Conservation (phyloP, 805 yeast genomes). For the Barnettozyma salicaria region DNA sequence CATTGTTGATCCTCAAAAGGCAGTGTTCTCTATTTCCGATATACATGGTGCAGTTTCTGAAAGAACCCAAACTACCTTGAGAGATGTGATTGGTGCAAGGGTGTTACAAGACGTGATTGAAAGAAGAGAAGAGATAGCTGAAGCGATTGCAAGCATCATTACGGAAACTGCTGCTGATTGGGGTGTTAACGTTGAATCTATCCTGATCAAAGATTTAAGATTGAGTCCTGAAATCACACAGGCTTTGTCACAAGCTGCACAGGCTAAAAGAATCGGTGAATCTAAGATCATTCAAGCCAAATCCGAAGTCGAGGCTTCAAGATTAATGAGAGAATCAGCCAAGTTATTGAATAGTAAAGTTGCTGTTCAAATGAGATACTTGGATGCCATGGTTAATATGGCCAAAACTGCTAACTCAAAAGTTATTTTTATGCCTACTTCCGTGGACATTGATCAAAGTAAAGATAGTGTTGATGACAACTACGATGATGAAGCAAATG, state of each 20-base stretch:
- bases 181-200: constrained; percentile 67
- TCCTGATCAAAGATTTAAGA: constrained; percentile 59
- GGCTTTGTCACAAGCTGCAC: constrained; percentile 67
- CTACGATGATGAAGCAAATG: constrained; percentile 5
- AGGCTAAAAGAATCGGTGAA: constrained; percentile 71
- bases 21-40: constrained; percentile 50
- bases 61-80: constrained; percentile 65
- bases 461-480: constrained; percentile 5
- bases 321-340: constrained; percentile 73
- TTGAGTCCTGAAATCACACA: constrained; percentile 50
- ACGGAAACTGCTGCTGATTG: constrained; percentile 56
- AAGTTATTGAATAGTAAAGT: constrained; percentile 68
- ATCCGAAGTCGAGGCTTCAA: constrained; percentile 72
- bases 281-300: constrained; percentile 67
- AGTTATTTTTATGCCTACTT: constrained; percentile 67
- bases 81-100: constrained; percentile 66
- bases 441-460: constrained; percentile 32
- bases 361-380: constrained; percentile 72
- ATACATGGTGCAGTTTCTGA: constrained; percentile 53
- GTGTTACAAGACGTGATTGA: constrained; percentile 67
- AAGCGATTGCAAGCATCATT: constrained; percentile 54
- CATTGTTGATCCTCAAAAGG: constrained; percentile 61
- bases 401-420: constrained; percentile 55
- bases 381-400: constrained; percentile 76
- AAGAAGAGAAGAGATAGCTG: constrained; percentile 66